A percentile compares a stretch with the other conserved stretches of the same genome.
phyloP scores from a whole-genome alignment of 164 flowering plant species.

The Sextonia rubra region DNA sequence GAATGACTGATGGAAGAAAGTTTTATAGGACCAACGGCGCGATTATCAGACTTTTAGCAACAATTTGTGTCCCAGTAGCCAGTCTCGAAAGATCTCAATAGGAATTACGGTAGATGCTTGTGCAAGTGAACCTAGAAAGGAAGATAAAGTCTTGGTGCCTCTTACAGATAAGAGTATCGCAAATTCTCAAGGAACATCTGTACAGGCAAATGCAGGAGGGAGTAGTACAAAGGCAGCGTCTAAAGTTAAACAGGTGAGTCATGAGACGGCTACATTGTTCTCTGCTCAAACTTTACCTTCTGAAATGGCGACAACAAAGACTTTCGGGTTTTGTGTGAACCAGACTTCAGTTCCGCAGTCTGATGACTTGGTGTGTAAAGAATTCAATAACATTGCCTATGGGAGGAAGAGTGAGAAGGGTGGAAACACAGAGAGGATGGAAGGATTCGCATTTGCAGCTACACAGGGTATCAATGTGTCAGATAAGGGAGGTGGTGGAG shows the following conservation, averaged over 20 bases:
- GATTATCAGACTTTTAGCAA: constrained; percentile 50
- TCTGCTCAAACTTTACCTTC: constrained; percentile 29
- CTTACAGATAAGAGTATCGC: constrained; percentile 18
- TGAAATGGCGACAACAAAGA: constrained; percentile 23
- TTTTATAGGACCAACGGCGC: constrained; percentile 42
- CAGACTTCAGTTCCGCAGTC: constrained; percentile 26
- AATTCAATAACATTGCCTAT: constrained; percentile 18
- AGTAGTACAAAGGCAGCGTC: constrained; percentile 1
- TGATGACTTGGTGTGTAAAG: constrained; percentile 21
- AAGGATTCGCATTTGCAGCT: constrained; percentile 32
- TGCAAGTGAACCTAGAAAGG: constrained; percentile 25
- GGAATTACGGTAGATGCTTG: constrained; percentile 48
- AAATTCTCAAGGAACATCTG: constrained; percentile 14
- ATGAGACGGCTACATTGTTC: constrained; percentile 47
- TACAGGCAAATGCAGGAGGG: constrained; percentile 16
- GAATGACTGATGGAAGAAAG: constrained; percentile 5
- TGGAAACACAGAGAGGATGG: constrained; percentile 22
- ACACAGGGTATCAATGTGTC: constrained; percentile 20
- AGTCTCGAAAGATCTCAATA: constrained; percentile 68
- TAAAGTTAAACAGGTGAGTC: constrained; percentile 23
- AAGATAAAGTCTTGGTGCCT: constrained; percentile 15
- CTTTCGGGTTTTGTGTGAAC: constrained; percentile 28
- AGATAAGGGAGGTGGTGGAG: constrained; percentile 12
- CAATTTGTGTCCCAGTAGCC: constrained; percentile 45
- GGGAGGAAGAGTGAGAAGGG: constrained; percentile 24